phyloP scores from a whole-genome alignment of 805 yeast species.

The Tetrapisispora phaffii region DNA sequence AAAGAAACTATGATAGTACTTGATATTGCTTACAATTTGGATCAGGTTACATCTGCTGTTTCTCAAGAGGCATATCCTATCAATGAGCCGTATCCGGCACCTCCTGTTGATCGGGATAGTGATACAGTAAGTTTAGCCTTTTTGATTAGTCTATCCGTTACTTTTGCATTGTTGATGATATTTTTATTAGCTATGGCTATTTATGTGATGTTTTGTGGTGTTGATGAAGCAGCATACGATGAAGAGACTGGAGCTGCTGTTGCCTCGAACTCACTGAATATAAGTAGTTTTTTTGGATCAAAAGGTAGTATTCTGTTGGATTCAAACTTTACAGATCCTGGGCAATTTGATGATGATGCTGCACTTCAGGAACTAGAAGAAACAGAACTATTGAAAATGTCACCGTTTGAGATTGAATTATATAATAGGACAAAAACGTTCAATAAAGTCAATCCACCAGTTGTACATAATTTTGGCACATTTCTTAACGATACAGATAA shows the following conservation, averaged over 20 bases:
- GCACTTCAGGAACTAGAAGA: conserved; percentile 18
- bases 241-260: conserved; percentile 18
- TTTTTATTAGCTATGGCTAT: conserved; percentile 23
- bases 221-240: conserved; percentile 27
- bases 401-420: conserved; percentile 24
- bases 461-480: conserved; percentile 25
- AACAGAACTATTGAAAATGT: conserved; percentile 23
- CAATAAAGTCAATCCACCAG: conserved; percentile 24
- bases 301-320: conserved; percentile 23
- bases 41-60: neutral
- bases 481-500: conserved; percentile 20
- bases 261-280: conserved; percentile 7
- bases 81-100: conserved; percentile 11
- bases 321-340: conserved; percentile 23
- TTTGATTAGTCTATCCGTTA: conserved; percentile 27
- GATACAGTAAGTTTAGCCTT: conserved; percentile 28
- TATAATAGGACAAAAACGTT: conserved; percentile 26
- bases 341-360: conserved; percentile 23
- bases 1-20: neutral
- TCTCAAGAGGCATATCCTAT: neutral
- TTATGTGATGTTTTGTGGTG: conserved; percentile 27
- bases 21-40: neutral
- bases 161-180: conserved; percentile 28
- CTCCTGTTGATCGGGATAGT: conserved; percentile 21
- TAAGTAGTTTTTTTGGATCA: conserved; percentile 19